These are phyloP conservation scores for Pichia sp. DNA, from an alignment of 1,139 yeast species.

Conservation along the genomic window DNA sequence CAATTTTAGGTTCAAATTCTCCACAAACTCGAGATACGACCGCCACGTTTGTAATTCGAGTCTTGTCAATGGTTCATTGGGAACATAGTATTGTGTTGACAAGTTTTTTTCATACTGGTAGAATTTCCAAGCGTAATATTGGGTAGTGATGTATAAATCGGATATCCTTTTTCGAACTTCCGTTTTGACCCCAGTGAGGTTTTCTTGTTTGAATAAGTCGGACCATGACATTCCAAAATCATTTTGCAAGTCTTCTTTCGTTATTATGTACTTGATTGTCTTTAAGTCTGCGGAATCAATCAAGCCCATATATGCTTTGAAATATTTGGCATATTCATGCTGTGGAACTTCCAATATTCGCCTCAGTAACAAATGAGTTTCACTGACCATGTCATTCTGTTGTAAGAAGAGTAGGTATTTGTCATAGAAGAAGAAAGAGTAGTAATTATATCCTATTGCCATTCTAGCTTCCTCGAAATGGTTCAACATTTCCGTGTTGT, in stretches of 20 bases:
- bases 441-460: conserved; percentile 65
- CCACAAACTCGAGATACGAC: conserved; percentile 51
- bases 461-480: conserved; percentile 57
- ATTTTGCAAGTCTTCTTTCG: conserved; percentile 20
- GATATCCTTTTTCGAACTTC: conserved; percentile 40
- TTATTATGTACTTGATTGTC: conserved; percentile 25
- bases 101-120: conserved; percentile 56
- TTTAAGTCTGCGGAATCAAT: conserved; percentile 33
- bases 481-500: conserved; percentile 29
- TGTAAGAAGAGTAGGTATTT: conserved; percentile 37
- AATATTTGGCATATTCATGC: conserved; percentile 66
- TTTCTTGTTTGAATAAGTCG: conserved; percentile 19
- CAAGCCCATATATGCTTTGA: conserved; percentile 36
- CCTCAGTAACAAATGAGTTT: conserved; percentile 45
- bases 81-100: conserved; percentile 45
- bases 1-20: conserved; percentile 25
- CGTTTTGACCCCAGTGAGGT: conserved; percentile 26
- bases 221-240: conserved; percentile 27
- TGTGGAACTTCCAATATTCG: conserved; percentile 64
- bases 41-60: conserved; percentile 52
- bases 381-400: conserved; percentile 16
- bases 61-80: conserved; percentile 27
- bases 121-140: conserved; percentile 51
- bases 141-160: conserved; percentile 55
- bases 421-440: conserved; percentile 70